Base-by-base conservation (phyloP, 441 rosid species). In the Gossypium trilobum region DNA sequence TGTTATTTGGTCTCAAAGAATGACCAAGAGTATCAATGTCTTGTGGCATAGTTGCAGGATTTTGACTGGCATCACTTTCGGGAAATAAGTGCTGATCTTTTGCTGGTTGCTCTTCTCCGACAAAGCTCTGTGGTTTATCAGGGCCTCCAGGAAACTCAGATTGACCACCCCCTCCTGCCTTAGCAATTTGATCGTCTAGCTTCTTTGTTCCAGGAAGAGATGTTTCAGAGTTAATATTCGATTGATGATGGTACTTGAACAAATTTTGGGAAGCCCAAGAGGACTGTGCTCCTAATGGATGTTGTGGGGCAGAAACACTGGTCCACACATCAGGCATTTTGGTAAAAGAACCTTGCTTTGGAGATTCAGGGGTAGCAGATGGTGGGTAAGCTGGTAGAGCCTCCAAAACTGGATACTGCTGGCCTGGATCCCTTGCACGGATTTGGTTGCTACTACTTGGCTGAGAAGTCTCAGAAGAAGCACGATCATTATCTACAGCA, bases 11-110 rank as follows among this genome's bases (percentile, higher is more conserved):
- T 68, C 81, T 78, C 73, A 85, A 81, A 72, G 88, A 82, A 22
- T 73, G 82, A 46, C 80, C 88, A 82, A 80, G 80, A 57, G 89
- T 81, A 81, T 84, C 89, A 75, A 80, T 78, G 68, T 85, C 85
- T 71, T 73, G 81, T 75, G 81, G 87, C 29, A 78, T 76, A 74
- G 79, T 70, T 67, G 78, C 68, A 56, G 78, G 69, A 77, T 78
- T 78, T 72, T 75, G 72, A 33, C 74, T 58, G 63, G 44, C 73
- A 71, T 69, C 77, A 64, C 57, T 82, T 56, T 67, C 85, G 7
- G 78, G 73, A 33, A 74, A 73, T 16, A 66, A 59, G 36, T 75
- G 85, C 71, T 36, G 76, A 39, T 77, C 83, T 73, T 79, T 82
- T 46, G 44, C 70, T 2, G 62, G 74, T 23, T 77, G 85, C 54